Percentiles rank a stretch among this genome's conserved stretches.
phyloP scores from a whole-genome alignment of 345 rosid species.

The Anacardium occidentale region DNA sequence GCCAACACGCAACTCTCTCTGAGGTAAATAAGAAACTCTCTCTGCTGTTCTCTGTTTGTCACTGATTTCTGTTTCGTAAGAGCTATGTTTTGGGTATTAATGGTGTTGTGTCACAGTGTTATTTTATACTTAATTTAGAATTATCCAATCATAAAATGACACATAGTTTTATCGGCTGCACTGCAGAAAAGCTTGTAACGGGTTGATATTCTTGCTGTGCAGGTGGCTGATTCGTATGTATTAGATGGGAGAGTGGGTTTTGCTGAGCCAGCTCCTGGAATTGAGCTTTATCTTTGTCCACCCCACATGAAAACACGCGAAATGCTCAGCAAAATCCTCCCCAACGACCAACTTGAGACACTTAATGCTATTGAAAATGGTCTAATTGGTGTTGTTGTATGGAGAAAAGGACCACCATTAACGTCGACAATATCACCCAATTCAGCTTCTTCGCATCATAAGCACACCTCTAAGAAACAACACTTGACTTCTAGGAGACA shows the following conservation, averaged over 20 bases:
- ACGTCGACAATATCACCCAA: constrained; percentile 46
- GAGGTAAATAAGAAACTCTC: constrained; percentile 46
- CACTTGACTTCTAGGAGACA: constrained; percentile 43
- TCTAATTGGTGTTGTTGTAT: constrained; percentile 89
- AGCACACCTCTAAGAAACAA: constrained; percentile 49
- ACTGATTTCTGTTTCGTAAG: not conserved
- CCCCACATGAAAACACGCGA: constrained; percentile 58
- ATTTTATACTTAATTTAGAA: too few species aligned
- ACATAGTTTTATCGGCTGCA: too few species aligned
- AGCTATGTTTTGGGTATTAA: too few species aligned
- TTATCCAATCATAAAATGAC: too few species aligned
- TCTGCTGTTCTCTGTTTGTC: not conserved
- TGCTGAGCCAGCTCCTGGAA: constrained; percentile 77
- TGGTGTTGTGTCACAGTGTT: too few species aligned
- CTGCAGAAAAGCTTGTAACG: too few species aligned
- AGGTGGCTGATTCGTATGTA: constrained; percentile 78
- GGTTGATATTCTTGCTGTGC: too few species aligned
- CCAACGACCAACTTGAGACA: constrained; percentile 61
- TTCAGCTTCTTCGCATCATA: constrained; percentile 45
- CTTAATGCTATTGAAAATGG: constrained; percentile 64
- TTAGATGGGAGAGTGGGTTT: constrained; percentile 80
- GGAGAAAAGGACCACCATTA: constrained; percentile 82
- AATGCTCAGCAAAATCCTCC: constrained; percentile 63
- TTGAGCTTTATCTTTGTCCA: constrained; percentile 88
- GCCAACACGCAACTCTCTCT: constrained; percentile 49